Conservation (phyloP, 2,329 filamentous ascomycete genomes). For the Aspergillus sp. region DNA sequence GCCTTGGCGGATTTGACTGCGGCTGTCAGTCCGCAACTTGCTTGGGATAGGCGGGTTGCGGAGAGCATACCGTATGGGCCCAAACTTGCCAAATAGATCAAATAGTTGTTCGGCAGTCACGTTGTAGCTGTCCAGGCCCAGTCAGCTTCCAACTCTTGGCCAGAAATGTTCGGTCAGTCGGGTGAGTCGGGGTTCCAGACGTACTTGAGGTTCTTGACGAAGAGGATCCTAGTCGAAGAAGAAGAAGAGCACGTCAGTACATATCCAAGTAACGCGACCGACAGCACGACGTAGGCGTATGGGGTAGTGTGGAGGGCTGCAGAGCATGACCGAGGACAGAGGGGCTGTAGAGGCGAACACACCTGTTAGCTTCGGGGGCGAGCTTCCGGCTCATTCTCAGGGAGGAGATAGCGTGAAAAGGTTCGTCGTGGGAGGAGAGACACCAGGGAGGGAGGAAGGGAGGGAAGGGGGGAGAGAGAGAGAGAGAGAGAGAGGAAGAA, state of each 20-base stretch:
- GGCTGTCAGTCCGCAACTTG: slow-evolving; percentile 6
- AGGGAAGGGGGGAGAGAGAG: slow-evolving; percentile 3
- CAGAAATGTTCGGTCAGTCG: not conserved
- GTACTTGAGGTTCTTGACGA: slow-evolving; percentile 99
- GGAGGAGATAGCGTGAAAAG: slow-evolving; percentile 15
- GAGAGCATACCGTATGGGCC: slow-evolving; percentile 67
- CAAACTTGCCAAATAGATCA: slow-evolving; percentile 97
- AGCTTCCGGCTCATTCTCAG: slow-evolving; percentile 57
- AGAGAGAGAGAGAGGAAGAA: slow-evolving; percentile 5
- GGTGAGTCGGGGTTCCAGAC: slow-evolving; percentile 22
- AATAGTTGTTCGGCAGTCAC: slow-evolving; percentile 96
- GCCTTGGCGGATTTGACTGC: slow-evolving; percentile 93
- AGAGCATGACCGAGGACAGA: slow-evolving; percentile 6
- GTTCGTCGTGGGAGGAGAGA: slow-evolving; percentile 9
- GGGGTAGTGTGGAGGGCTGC: slow-evolving; percentile 2
- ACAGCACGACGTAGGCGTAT: not conserved
- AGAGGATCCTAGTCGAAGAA: slow-evolving; percentile 69
- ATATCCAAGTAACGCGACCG: not conserved
- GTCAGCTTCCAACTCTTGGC: slow-evolving; percentile 6
- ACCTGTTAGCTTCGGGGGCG: slow-evolving; percentile 99
- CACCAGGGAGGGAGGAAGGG: slow-evolving; percentile 4
- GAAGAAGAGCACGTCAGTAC: not conserved
- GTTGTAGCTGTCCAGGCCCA: slow-evolving; percentile 65
- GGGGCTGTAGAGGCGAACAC: slow-evolving; percentile 37
- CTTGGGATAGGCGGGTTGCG: slow-evolving; percentile 1